Evolutionary conservation across 805 yeast species (phyloP), one percentile per base, ranked within the genome.

Genomic region (Starmerella apicola): DNA sequence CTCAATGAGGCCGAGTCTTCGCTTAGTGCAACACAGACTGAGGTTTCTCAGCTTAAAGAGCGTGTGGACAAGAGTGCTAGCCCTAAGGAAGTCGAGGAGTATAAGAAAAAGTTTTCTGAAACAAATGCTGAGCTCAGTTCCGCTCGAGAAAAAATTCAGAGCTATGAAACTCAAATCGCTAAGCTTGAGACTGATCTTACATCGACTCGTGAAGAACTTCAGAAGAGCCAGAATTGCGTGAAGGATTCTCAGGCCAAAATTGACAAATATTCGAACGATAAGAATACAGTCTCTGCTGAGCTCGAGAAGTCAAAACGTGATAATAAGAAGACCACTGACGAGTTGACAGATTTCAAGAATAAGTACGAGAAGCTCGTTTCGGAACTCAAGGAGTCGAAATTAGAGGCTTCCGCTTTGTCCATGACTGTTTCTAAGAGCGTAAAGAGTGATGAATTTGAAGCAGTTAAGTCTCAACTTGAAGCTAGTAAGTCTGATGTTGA

Each of bases 361-460:
- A 45, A 18, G 39, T 40, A 15, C 35, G 38, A 5, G 50, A 50
- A 28, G 42, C 44, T 26, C 22, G 43, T 24, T 32, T 19, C 42
- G n/a, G n/a, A n/a, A n/a, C n/a, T n/a, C n/a, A n/a, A n/a, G n/a
- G n/a, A n/a, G n/a, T n/a, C n/a, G n/a, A n/a, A n/a, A n/a, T n/a
- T n/a, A 5, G 38, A 44, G 25, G 71, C 66, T 41, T 57, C 63
- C 26, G 59, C 59, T 25, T 66, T 67, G 43, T 64, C 59, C 13
- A 60, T 66, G 31, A 63, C 43, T 56, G 58, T 34, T 61, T 63
- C 46, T 69, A 65, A 30, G 59, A 27, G 17, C 17, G 30, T 27
- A 12, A 27, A 15, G 7, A 7, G 10, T 15, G 17, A 27, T 10
- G n/a, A 12, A 17, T 15, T 12, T 27, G 30, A 27, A 7, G 15